phyloP scores from a whole-genome alignment of 2,329 filamentous ascomycete species.

The Beauveria rudraprayagi region DNA sequence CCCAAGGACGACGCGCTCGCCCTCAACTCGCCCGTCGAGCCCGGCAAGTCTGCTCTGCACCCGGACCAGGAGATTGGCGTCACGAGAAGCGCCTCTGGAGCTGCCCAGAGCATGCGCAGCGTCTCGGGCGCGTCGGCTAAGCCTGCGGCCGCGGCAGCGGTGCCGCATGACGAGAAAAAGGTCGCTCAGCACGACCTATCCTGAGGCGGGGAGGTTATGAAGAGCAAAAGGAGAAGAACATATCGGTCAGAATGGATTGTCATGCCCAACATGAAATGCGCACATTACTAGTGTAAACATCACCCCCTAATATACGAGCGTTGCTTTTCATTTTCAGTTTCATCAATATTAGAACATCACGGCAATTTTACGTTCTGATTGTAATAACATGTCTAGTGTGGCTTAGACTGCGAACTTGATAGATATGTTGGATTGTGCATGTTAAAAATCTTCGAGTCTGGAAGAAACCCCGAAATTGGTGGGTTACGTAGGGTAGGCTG shows the following conservation, averaged over 20 bases:
- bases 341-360: neutral
- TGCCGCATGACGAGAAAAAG: conserved; percentile 3
- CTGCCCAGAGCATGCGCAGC: conserved; percentile 23
- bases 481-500: no score
- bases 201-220: neutral
- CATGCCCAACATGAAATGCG: neutral
- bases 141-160: neutral
- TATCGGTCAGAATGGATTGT: neutral
- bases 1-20: conserved; percentile 1
- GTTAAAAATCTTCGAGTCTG: no score
- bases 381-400: no score
- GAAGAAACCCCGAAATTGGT: no score
- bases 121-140: neutral
- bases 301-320: conserved; percentile 4
- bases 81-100: conserved; percentile 8
- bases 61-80: conserved; percentile 8
- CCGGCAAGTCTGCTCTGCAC: neutral
- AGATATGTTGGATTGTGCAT: no score
- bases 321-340: neutral
- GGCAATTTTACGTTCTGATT: neutral
- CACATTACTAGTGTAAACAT: conserved; percentile 3
- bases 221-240: neutral
- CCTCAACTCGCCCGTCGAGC: neutral
- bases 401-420: neutral
- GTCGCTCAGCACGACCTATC: neutral